Percentiles rank a stretch among this genome's conserved stretches.
phyloP scores from a whole-genome alignment of 768 basidiomycete species.

The Mycena metata region DNA sequence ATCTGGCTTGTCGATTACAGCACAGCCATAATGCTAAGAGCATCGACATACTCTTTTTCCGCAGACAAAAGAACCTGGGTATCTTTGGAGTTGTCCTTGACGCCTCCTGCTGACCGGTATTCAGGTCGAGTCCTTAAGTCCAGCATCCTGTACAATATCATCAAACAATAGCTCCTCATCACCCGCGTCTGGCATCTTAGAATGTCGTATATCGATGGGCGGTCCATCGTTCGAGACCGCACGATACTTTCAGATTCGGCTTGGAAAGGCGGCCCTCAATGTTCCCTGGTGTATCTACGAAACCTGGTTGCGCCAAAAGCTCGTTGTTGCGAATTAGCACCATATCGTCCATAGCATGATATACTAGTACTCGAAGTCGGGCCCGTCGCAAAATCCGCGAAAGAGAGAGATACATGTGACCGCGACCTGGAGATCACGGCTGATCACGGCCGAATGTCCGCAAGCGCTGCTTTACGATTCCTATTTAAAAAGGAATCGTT shows the following conservation, averaged over 20 bases:
- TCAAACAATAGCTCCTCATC: background rate
- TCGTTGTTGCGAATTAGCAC: too few species aligned
- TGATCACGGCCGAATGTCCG: too few species aligned
- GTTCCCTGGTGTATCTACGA: constrained; percentile 33
- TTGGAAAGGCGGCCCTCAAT: background rate
- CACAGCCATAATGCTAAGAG: constrained; percentile 49
- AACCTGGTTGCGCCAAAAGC: constrained; percentile 10
- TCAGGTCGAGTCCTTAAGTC: constrained; percentile 8
- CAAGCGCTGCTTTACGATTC: too few species aligned
- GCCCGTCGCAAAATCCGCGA: too few species aligned
- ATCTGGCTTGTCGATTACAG: constrained; percentile 51
- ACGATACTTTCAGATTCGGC: constrained; percentile 24
- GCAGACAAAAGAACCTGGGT: constrained; percentile 49
- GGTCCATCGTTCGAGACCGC: background rate
- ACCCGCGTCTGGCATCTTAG: background rate
- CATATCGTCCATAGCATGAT: too few species aligned
- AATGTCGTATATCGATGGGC: constrained; percentile 31
- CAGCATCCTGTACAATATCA: constrained; percentile 17
- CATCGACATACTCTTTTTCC: constrained; percentile 47
- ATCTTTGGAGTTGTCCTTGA: background rate
- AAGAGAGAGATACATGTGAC: too few species aligned
- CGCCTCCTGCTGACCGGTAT: background rate
- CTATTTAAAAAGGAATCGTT: too few species aligned
- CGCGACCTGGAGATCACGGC: too few species aligned
- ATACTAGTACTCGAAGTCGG: too few species aligned